Evolutionary conservation across 257 asterid genomes (phyloP), one percentile per base, ranked within the genome.

Genomic region (Coffea canephora): DNA sequence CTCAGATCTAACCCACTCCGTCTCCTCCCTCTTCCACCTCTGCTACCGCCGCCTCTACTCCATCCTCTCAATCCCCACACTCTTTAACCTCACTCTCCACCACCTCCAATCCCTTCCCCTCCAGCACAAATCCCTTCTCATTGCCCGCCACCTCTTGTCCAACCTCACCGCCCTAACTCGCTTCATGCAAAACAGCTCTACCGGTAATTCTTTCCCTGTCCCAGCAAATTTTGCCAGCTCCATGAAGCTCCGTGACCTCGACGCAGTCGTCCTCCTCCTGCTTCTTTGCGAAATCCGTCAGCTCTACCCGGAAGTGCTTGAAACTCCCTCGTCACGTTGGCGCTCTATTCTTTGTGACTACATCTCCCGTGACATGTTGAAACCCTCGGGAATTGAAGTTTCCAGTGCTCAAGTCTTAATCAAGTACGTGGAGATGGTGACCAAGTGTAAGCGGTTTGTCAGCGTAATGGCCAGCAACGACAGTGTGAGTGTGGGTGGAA

Each of bases 201-300:
- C 15, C n/a, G n/a, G 15, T 41, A 16, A 74, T 61, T 9, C 78
- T 61, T 82, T 34, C 14, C 81, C 78, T 54, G 82, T 34, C 14
- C 81, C 4, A 34, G 71, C 86, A 70, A 3, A 14, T 70, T 18
- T 69, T 79, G 69, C 82, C 81, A 46, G 81, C 41, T 52, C 81
- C 50, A 83, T 83, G 83, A 95, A 81, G 25, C 96, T 89, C 85
- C 87, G 91, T 5, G 99, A 95, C 81, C 89, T 90, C 61, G 97
- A 95, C 78, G 89, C 92, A 6, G 89, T 87, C 55, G 90, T 93
- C 31, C 92, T 95, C 76, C 90, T 95, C 45, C 89, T 95, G 27
- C 94, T 91, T 55, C 96, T 95, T 72, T 93, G 99, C 82, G 98
- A 95, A 68, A 69, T 93, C 75, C 94, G 91, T 65, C 94, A 89